phyloP scores from a whole-genome alignment of 139 green algal species.

The Micractinium sp. region DNA sequence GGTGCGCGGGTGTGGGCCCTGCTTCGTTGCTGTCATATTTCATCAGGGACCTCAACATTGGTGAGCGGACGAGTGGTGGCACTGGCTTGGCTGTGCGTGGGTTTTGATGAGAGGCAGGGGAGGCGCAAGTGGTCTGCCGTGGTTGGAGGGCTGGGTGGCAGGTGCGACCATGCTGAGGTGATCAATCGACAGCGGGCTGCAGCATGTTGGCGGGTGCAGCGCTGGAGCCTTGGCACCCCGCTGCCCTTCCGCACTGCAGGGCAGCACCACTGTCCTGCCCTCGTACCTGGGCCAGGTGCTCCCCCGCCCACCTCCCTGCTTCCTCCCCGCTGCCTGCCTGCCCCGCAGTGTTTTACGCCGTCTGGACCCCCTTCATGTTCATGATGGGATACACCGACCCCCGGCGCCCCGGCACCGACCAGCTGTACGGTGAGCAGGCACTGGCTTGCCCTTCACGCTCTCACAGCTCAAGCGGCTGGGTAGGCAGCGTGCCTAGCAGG shows the following conservation, averaged over 20 bases:
- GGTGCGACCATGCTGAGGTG: too few species aligned
- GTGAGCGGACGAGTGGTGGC: too few species aligned
- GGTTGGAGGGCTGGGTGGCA: too few species aligned
- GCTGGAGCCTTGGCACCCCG: too few species aligned
- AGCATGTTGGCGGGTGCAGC: background rate
- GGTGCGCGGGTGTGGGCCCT: too few species aligned
- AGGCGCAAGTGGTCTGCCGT: too few species aligned
- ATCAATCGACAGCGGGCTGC: too few species aligned
- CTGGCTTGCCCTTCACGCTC: too few species aligned
- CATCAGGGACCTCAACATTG: too few species aligned
- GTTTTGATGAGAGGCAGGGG: too few species aligned
- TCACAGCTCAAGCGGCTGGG: background rate
- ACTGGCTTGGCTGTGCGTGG: too few species aligned
- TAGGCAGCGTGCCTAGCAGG: background rate
- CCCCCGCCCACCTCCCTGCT: background rate
- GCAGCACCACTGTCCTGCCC: background rate
- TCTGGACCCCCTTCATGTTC: slow-evolving; percentile 86
- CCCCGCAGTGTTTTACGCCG: slow-evolving; percentile 81
- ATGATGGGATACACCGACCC: slow-evolving; percentile 91
- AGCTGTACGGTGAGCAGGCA: slow-evolving; percentile 70
- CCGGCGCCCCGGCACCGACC: slow-evolving; percentile 70
- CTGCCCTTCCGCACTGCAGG: background rate
- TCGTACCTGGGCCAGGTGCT: background rate
- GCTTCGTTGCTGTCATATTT: too few species aligned
- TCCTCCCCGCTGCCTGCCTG: background rate